Evolutionary conservation across 257 asterid genomes (phyloP), one percentile per base, ranked within the genome.

Genomic region (Forsythia viridissima): DNA sequence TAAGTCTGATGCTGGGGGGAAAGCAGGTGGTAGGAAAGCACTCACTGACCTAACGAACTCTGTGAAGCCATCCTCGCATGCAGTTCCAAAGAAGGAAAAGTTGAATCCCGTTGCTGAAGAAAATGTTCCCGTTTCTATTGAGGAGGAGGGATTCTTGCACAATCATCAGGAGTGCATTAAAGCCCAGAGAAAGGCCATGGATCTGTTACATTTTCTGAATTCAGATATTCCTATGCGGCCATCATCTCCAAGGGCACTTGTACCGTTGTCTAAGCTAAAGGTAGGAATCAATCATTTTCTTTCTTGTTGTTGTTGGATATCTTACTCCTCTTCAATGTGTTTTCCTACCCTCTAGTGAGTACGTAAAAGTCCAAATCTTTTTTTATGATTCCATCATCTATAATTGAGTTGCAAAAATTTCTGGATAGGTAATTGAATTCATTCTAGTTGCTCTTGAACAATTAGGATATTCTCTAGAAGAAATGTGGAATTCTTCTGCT

Each of bases 11-110:
- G 90, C 84, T 85, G 90, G 88, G 85, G 92, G 86, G 21, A 86
- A 84, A 84, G 78, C 38, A 43, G 85, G 91, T 70, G 88, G 90
- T 73, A 82, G 98, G 76, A 96, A 88, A 86, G 96, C 96, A 3
- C 97, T 93, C 30, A 74, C 82, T 48, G 98, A 96, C 77, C 91
- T 96, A 48, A 93, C 99, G 24, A 96, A 92, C 84, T 87, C 96
- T 0, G 88, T 78, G 55, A 91, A 89, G 84, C 92, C 88, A 77
- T 72, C 90, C 24, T 55, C 72, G 36, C 86, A 86, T 76, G 85
- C 78, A 79, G 85, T 18, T 7, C 70, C 88, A 37, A 87, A 73
- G 77, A 79, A 70, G 61, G 85, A 77, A 72, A 91, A 93, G 77
- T 52, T 84, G 81, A 84, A 74, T 44, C 48, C 83, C 67, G 85